A percentile compares a stretch with the other conserved stretches of the same genome.
phyloP scores from a whole-genome alignment of 2,329 filamentous ascomycete species.

The Hypoxylon sp. region DNA sequence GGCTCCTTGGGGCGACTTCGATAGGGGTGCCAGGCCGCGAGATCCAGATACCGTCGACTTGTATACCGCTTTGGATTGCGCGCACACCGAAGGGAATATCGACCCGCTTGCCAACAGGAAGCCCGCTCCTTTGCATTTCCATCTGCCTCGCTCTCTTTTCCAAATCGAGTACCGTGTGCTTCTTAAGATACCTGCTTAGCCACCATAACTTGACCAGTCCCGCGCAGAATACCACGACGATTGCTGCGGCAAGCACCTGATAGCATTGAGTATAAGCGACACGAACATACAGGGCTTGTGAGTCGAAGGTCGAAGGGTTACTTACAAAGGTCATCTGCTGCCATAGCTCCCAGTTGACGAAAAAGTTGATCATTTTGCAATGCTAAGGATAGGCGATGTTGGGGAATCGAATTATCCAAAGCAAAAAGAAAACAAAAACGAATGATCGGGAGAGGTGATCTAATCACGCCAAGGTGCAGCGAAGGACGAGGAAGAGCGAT shows the following conservation, averaged over 20 bases:
- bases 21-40: conserved; percentile 58
- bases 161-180: conserved; percentile 70
- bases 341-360: conserved; percentile 79
- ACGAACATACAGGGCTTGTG: not conserved
- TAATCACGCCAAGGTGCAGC: conserved; percentile 11
- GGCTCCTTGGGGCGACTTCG: conserved; percentile 30
- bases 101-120: conserved; percentile 53
- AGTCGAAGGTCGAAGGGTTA: conserved; percentile 30
- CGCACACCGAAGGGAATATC: conserved; percentile 87
- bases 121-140: conserved; percentile 64
- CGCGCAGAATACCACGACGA: conserved; percentile 72
- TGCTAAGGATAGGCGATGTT: conserved; percentile 34
- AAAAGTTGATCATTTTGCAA: conserved; percentile 61
- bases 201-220: conserved; percentile 74
- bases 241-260: conserved; percentile 76
- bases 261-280: conserved; percentile 29
- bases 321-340: conserved; percentile 90
- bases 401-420: conserved; percentile 36
- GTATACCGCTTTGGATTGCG: conserved; percentile 82
- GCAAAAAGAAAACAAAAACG: conserved; percentile 27
- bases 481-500: not conserved
- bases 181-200: conserved; percentile 62
- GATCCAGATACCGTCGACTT: conserved; percentile 87
- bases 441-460: conserved; percentile 20
- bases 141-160: conserved; percentile 64